A percentile compares a stretch with the other conserved stretches of the same genome.
Conservation (phyloP, 306 rosid genomes). For the Citrullus colocynthis region DNA sequence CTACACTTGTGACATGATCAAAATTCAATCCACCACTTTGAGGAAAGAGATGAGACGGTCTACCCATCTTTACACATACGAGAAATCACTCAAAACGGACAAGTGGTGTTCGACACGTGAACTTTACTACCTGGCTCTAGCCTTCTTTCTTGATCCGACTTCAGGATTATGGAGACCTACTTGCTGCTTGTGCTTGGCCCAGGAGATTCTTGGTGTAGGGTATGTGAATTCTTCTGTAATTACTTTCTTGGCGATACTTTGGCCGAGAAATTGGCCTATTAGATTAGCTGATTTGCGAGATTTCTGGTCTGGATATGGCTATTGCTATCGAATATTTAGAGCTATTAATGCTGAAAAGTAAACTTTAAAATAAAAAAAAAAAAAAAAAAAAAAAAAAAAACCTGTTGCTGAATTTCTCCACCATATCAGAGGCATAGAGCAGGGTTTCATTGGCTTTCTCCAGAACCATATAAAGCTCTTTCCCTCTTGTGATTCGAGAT, state of each 20-base stretch:
- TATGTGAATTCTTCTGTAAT: neutral
- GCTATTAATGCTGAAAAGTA: neutral
- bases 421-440: slow-evolving; percentile 85
- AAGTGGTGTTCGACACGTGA: too few species aligned
- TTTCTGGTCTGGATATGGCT: neutral
- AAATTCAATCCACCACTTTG: too few species aligned
- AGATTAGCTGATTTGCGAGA: neutral
- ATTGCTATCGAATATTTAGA: neutral
- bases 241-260: neutral
- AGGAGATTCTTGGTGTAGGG: neutral
- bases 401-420: slow-evolving; percentile 95
- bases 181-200: too few species aligned
- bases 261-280: neutral
- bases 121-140: too few species aligned
- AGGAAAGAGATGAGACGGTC: too few species aligned
- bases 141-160: too few species aligned
- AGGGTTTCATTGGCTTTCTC: slow-evolving; percentile 91
- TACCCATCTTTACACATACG: too few species aligned
- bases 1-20: neutral
- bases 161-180: too few species aligned
- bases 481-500: slow-evolving; percentile 73
- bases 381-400: slow-evolving; percentile 11
- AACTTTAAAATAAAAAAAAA: neutral
- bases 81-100: too few species aligned
- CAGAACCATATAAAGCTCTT: slow-evolving; percentile 84